Evolutionary conservation across 495 filamentous ascomycete species (phyloP), one percentile per base, ranked within the genome.

Genomic region (Aspergillus ostianus): DNA sequence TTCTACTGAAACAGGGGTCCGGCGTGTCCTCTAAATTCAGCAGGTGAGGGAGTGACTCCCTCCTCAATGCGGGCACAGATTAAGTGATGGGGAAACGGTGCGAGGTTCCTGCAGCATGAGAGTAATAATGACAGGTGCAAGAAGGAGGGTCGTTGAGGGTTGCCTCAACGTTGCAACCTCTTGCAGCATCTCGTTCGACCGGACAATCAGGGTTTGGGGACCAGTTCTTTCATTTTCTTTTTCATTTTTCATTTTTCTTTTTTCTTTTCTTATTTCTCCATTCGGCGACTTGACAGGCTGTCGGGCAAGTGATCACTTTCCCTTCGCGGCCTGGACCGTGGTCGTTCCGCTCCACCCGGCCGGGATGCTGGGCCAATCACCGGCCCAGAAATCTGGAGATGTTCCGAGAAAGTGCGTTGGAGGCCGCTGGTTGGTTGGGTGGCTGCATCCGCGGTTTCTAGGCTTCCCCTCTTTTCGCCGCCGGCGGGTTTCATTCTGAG

Each of bases 281-380:
- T 44, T 29, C 41, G 51, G 41, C 51, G 41, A 30, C 13, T 36
- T 29, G 29, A 17, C 51, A 44, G 21, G 21, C 9, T 53, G 29
- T 30, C 26, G 30, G 41, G 30, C 51, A 41, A 41, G 51, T 53
- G 51, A 53, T 53, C 51, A 53, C 29, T 53, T 53, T 18, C 51
- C 51, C 17, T 9, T 53, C 41, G 29, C 8, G 29, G 51, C 13
- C 19, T 17, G 8, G 23, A 15, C 26, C 50, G n/a, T 47, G 46
- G 20, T 47, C 46, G 18, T 7, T 8, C 10, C 7, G 10, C 29
- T 6, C 29, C 29, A 32, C 29, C 6, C 8, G 2, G 29, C 8
- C 7, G 6, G 10, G 7, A 6, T 8, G 7, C 29, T 32, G 29
- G 29, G 2, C 29, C 29, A 32, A 32, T 32, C 47, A 49, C 15